Conservation (phyloP, 768 basidiomycete species). For the Clitopilus passeckerianus region DNA sequence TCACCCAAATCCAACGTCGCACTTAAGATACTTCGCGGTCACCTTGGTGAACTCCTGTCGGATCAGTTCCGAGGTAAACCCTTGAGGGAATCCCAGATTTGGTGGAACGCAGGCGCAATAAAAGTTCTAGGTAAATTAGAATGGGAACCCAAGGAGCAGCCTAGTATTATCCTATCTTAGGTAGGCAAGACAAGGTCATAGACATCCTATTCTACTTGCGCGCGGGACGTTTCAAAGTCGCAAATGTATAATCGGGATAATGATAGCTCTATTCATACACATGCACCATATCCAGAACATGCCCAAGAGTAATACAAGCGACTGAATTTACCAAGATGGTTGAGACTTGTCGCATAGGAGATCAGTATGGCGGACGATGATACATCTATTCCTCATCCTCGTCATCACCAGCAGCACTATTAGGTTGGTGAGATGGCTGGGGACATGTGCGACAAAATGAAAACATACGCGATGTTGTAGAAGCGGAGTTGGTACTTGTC, state of each 20-base stretch:
- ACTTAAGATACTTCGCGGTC: conserved; percentile 71
- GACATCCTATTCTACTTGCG: not conserved
- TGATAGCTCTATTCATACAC: too few species aligned
- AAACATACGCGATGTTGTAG: conserved; percentile 85
- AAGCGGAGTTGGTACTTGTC: conserved; percentile 92
- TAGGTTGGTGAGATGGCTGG: not conserved
- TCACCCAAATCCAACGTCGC: conserved; percentile 72
- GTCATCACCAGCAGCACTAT: conserved; percentile 19
- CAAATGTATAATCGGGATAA: too few species aligned
- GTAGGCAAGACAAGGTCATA: not conserved
- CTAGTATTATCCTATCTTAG: not conserved
- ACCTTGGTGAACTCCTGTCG: conserved; percentile 54
- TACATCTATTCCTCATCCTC: conserved; percentile 22
- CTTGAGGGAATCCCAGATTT: conserved; percentile 50
- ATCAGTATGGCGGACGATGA: not conserved
- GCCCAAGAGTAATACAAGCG: not conserved
- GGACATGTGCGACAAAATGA: not conserved
- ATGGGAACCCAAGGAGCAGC: conserved; percentile 5
- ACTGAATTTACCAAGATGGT: not conserved
- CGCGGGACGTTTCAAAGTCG: too few species aligned
- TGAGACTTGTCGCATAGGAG: not conserved
- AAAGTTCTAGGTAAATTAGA: conserved; percentile 53
- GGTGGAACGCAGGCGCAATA: conserved; percentile 74
- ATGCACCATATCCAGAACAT: too few species aligned
- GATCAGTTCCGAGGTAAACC: conserved; percentile 61